A percentile compares a stretch with the other conserved stretches of the same genome.
Conservation (phyloP, 768 basidiomycete species). For the Lanmaoa pseudosensibilis region DNA sequence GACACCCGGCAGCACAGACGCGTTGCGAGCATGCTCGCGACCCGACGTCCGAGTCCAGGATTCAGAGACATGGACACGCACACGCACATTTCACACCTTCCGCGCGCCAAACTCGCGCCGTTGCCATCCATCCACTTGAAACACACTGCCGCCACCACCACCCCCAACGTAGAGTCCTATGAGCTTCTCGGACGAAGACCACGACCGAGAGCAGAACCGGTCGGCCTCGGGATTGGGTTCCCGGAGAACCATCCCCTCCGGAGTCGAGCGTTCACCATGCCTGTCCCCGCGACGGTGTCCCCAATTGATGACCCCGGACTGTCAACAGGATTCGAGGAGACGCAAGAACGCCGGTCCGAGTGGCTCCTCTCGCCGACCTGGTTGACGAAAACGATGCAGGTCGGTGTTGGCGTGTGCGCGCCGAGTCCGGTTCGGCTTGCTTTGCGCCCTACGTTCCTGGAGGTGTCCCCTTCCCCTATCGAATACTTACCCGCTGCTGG, state of each 20-base stretch:
- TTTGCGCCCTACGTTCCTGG: slow-evolving; percentile 18
- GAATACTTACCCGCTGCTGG: neutral
- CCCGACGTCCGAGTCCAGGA: neutral
- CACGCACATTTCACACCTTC: neutral
- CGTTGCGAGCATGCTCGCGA: slow-evolving; percentile 27
- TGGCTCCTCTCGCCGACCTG: slow-evolving; percentile 5
- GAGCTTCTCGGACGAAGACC: slow-evolving; percentile 19
- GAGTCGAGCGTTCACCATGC: slow-evolving; percentile 22
- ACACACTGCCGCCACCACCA: neutral
- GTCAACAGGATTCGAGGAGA: neutral
- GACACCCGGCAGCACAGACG: slow-evolving; percentile 28
- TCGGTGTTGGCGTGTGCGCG: neutral
- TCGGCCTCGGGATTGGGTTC: slow-evolving; percentile 30
- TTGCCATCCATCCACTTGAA: neutral
- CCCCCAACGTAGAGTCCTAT: neutral
- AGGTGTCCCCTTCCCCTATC: slow-evolving; percentile 22
- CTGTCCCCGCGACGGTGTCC: slow-evolving; percentile 1
- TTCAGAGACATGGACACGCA: neutral
- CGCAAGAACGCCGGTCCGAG: neutral
- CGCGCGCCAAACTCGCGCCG: neutral
- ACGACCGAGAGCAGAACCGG: neutral
- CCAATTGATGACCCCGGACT: neutral
- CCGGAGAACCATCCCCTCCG: slow-evolving; percentile 25
- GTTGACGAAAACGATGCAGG: neutral
- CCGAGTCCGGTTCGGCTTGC: slow-evolving; percentile 1